Evolutionary conservation across 2,329 filamentous ascomycete genomes (phyloP), one percentile per base, ranked within the genome.

Genomic region (Colletotrichum noveboracense): DNA sequence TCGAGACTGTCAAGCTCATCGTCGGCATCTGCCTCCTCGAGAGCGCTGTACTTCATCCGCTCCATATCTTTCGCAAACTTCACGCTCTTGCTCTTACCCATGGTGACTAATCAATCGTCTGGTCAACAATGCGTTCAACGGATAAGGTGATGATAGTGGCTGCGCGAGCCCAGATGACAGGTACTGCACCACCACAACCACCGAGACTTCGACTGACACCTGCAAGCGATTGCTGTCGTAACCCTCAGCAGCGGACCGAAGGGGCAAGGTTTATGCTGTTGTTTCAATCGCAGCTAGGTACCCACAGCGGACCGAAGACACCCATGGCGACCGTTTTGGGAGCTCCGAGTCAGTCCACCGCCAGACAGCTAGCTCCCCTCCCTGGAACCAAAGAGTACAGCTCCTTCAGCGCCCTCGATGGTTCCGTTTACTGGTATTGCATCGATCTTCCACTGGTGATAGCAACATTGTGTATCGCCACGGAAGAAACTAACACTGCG

Each of bases 31-130:
- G 26, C 43, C 18, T 34, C 71, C 7, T 65, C 71, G 6, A 74
- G 56, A 3, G 24, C 56, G 32, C 34, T 64, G 43, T 74, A 74
- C 43, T 70, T 74, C 32, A 64, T 48, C 13, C 26, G 30, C 14
- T 56, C 32, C 43, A 36, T 30, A 2, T 70, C 34, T n/a, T 34
- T 34, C 1, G 66, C 71, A 16, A 74, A 70, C 10, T 6, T 70
- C 6, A 74, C 71, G 4, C 21, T 64, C 34, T 74, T 74, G 4
- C 21, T 64, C 34, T 74, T 74, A 32, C 58, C 58, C 71, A 74
- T 74, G 7, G 6, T 70, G 34, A 28, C 32, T 43, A 8, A 28
- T 30, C 16, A 21, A 48, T 18, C 34, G 10, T 28, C 28, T 7
- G 9, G 18, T n/a, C 18, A 7, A 61, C 14, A 58, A 6, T 28